Conservation (phyloP, 2,329 filamentous ascomycete genomes). For the Talaromyces verruculosus region DNA sequence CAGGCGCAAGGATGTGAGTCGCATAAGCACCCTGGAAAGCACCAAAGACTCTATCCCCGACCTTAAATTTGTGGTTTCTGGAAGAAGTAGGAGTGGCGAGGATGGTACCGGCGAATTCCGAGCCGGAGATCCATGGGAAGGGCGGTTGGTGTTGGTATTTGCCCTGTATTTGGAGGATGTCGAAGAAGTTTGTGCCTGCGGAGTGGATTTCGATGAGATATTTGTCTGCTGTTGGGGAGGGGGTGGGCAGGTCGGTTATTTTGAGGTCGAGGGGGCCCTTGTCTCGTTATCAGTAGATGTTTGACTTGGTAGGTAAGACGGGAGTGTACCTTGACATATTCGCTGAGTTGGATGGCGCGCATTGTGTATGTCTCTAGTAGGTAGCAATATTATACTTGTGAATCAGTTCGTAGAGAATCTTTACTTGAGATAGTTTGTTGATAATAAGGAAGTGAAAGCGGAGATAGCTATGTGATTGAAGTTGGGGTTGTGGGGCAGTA, state of each 20-base stretch:
- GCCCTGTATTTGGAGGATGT: constrained; percentile 89
- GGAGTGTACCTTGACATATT: constrained; percentile 68
- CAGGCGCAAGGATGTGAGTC: constrained; percentile 67
- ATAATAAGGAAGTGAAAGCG: not conserved
- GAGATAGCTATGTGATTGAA: not conserved
- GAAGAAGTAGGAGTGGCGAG: constrained; percentile 61
- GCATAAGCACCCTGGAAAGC: constrained; percentile 84
- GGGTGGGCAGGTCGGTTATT: constrained; percentile 73
- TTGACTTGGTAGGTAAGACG: not conserved
- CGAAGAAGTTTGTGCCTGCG: constrained; percentile 92
- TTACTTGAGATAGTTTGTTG: not conserved
- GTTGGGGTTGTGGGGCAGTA: constrained; percentile 11
- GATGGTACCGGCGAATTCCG: constrained; percentile 81
- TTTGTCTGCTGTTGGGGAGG: constrained; percentile 67
- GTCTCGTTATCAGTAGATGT: not conserved
- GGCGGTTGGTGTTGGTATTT: constrained; percentile 93
- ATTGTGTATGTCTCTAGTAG: constrained; percentile 50
- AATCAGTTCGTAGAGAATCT: not conserved
- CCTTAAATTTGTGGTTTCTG: constrained; percentile 63
- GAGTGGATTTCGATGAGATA: constrained; percentile 88
- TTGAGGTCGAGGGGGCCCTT: constrained; percentile 81
- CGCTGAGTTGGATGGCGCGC: constrained; percentile 70
- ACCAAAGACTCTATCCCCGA: constrained; percentile 83
- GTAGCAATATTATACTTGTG: not conserved
- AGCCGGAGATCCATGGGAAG: constrained; percentile 82